A percentile compares a stretch with the other conserved stretches of the same genome.
Evolutionary conservation across 2,329 filamentous ascomycete species (phyloP).

Genomic region (Albifimbria verrucaria): DNA sequence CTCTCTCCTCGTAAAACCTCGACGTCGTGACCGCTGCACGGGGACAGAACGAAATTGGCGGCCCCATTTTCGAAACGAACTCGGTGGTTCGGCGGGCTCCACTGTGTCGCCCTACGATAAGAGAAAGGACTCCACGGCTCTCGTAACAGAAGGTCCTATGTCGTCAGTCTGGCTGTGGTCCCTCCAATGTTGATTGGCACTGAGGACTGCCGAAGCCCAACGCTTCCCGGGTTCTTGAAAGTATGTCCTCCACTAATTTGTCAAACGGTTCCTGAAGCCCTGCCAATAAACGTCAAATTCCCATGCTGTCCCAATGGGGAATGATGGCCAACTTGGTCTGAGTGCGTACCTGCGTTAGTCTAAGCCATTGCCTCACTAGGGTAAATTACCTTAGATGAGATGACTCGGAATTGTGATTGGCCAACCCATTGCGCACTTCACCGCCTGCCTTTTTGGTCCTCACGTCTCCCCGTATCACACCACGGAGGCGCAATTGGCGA

Average conservation of each 20-base stretch:
- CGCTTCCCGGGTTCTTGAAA: neutral
- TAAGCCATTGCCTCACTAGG: no score
- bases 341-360: neutral
- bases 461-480: neutral
- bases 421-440: neutral
- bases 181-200: no score
- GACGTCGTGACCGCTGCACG: neutral
- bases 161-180: no score
- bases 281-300: neutral
- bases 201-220: no score
- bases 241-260: neutral
- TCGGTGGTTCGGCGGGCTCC: neutral
- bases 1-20: neutral
- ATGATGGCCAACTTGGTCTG: neutral
- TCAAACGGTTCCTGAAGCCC: neutral
- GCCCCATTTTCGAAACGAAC: neutral
- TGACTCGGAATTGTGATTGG: no score
- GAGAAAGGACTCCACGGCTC: no score
- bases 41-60: neutral
- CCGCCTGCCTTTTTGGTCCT: slow-evolving; percentile 5
- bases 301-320: neutral
- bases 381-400: no score
- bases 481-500: no score
- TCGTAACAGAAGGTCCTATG: no score
- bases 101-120: neutral